Conservation (phyloP, 768 basidiomycete genomes). For the Boletus coccyginus region DNA sequence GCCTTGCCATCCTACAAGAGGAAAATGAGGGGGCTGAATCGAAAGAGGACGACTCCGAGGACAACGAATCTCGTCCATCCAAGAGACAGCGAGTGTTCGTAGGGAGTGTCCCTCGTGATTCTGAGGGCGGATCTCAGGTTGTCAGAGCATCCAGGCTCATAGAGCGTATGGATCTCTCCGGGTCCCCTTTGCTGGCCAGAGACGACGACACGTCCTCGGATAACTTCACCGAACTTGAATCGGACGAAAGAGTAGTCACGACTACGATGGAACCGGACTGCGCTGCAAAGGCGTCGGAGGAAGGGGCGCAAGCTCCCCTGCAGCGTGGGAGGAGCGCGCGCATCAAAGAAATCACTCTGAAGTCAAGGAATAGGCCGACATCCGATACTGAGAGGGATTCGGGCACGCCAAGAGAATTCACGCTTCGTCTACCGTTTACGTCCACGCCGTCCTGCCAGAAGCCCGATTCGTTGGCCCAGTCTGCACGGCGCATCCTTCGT, state of each 20-base stretch:
- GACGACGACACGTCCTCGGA: neutral
- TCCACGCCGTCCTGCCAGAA: conserved; percentile 15
- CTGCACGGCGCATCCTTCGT: conserved; percentile 23
- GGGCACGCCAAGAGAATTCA: conserved; percentile 11
- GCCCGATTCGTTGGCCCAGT: neutral
- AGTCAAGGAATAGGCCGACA: neutral
- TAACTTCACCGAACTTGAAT: neutral
- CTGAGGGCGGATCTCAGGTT: neutral
- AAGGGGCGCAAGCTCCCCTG: neutral
- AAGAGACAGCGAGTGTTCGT: conserved; percentile 22
- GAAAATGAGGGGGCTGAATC: conserved; percentile 24
- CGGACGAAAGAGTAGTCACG: neutral
- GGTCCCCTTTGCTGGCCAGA: conserved; percentile 18
- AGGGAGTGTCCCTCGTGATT: neutral
- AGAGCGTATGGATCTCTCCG: conserved; percentile 28
- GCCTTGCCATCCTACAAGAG: conserved; percentile 26
- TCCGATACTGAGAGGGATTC: neutral
- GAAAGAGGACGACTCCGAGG: conserved; percentile 5
- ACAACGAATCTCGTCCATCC: conserved; percentile 13
- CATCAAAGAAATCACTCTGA: conserved; percentile 14
- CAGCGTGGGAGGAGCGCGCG: conserved; percentile 25
- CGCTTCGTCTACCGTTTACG: conserved; percentile 25
- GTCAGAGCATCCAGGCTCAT: conserved; percentile 19
- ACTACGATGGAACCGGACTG: neutral
- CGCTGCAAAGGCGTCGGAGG: neutral